These are phyloP conservation scores for Geum urbanum DNA, from an alignment of 306 rosid species.

Conservation along the genomic window DNA sequence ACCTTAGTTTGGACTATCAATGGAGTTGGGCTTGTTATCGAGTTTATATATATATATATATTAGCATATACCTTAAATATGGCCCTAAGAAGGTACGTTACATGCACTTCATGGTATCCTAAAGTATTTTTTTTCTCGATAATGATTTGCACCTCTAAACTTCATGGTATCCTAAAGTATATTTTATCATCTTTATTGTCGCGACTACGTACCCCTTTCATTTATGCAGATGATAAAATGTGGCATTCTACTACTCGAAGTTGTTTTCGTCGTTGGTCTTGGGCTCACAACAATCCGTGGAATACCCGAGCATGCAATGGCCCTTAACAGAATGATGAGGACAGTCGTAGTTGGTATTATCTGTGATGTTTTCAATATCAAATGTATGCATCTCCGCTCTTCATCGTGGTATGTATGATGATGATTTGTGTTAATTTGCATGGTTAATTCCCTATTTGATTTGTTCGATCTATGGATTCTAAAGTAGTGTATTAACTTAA, in stretches of 20 bases:
- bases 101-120: too few species aligned
- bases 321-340: slow-evolving; percentile 16
- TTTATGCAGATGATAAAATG: slow-evolving; percentile 40
- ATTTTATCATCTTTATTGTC: too few species aligned
- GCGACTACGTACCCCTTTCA: neutral
- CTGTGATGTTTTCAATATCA: slow-evolving; percentile 57
- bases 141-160: too few species aligned
- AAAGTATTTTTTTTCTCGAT: too few species aligned
- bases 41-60: slow-evolving; percentile 46
- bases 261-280: slow-evolving; percentile 34
- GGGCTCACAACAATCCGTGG: slow-evolving; percentile 34
- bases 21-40: slow-evolving; percentile 46
- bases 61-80: slow-evolving; percentile 39
- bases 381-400: slow-evolving; percentile 70
- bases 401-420: slow-evolving; percentile 47
- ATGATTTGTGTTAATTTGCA: too few species aligned
- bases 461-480: too few species aligned
- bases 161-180: too few species aligned
- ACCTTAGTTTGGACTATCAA: slow-evolving; percentile 58
- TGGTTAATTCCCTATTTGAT: neutral
- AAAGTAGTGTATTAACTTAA: neutral
- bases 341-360: slow-evolving; percentile 62
- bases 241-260: too few species aligned
- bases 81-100: slow-evolving; percentile 36
- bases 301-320: slow-evolving; percentile 28